Evolutionary conservation across 1,284 basidiomycete genomes (phyloP).

Genomic region (Cutaneotrichosporon sp.): DNA sequence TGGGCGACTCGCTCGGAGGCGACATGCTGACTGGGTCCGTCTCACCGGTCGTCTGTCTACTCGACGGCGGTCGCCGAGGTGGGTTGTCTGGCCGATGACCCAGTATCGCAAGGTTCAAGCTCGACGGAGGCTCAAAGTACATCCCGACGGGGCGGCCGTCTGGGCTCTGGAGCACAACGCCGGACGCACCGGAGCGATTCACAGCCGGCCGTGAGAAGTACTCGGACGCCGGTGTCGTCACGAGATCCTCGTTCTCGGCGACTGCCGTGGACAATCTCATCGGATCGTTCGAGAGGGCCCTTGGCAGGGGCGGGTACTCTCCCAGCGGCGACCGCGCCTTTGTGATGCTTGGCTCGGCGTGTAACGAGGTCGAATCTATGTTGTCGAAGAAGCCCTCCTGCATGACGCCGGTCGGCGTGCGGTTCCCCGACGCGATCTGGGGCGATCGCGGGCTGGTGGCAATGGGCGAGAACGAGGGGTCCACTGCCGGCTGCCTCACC

Average conservation of each 20-base stretch:
- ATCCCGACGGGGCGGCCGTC: constrained; percentile 92
- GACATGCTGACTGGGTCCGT: constrained; percentile 14
- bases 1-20: constrained; percentile 16
- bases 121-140: constrained; percentile 77
- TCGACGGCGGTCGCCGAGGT: constrained; percentile 21
- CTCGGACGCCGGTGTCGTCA: constrained; percentile 71
- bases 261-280: constrained; percentile 15
- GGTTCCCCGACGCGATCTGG: constrained; percentile 32
- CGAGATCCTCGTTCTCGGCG: constrained; percentile 64
- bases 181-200: constrained; percentile 72
- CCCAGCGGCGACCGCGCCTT: constrained; percentile 40
- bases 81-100: not conserved
- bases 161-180: constrained; percentile 86
- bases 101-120: constrained; percentile 16
- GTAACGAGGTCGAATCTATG: constrained; percentile 17
- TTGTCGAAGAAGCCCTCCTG: constrained; percentile 45
- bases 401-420: constrained; percentile 30
- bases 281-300: constrained; percentile 20
- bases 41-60: constrained; percentile 29
- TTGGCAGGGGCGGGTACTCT: constrained; percentile 34
- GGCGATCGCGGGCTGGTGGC: constrained; percentile 85
- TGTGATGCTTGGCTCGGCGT: not conserved
- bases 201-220: constrained; percentile 79
- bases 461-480: constrained; percentile 87
- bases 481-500: constrained; percentile 76